Conservation (phyloP, 2,329 filamentous ascomycete genomes). For the Phaeosphaeriaceae sp. region DNA sequence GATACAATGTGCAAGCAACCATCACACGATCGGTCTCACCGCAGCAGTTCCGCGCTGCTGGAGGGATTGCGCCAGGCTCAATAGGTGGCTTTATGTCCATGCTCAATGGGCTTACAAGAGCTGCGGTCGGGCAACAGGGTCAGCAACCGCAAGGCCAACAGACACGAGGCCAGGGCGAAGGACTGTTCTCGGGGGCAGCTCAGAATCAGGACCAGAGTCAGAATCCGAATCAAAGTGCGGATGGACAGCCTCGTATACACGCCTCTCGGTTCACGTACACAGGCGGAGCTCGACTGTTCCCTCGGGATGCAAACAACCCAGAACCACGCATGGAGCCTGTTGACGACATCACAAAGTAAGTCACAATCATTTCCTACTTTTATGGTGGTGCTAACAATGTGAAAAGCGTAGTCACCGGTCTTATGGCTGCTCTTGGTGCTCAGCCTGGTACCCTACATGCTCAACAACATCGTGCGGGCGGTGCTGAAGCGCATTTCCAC, state of each 20-base stretch:
- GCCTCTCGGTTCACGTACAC: slow-evolving; percentile 41
- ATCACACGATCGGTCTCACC: slow-evolving; percentile 43
- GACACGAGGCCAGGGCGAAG: slow-evolving; percentile 26
- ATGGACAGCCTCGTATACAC: slow-evolving; percentile 18
- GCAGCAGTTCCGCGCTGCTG: slow-evolving; percentile 15
- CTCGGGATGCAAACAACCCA: slow-evolving; percentile 60
- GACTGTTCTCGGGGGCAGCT: slow-evolving; percentile 16
- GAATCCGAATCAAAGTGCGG: slow-evolving; percentile 16
- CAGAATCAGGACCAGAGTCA: slow-evolving; percentile 15
- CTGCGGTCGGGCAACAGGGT: slow-evolving; percentile 27
- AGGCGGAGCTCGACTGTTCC: slow-evolving; percentile 51
- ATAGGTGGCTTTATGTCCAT: slow-evolving; percentile 55
- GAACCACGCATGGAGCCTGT: slow-evolving; percentile 57
- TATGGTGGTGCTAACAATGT: slow-evolving; percentile 18
- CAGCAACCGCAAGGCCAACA: slow-evolving; percentile 15
- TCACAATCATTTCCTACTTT: slow-evolving; percentile 48
- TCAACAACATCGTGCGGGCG: slow-evolving; percentile 14
- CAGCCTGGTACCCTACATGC: slow-evolving; percentile 22
- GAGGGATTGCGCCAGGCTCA: slow-evolving; percentile 27
- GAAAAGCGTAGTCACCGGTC: slow-evolving; percentile 38
- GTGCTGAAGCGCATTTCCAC: slow-evolving; percentile 11
- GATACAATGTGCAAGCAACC: slow-evolving; percentile 45
- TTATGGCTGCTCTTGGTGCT: slow-evolving; percentile 44
- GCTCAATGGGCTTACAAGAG: slow-evolving; percentile 54
- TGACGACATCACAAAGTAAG: slow-evolving; percentile 51